Base-by-base conservation (phyloP, 305 asterid genomes). In the Plantago lanceolata region DNA sequence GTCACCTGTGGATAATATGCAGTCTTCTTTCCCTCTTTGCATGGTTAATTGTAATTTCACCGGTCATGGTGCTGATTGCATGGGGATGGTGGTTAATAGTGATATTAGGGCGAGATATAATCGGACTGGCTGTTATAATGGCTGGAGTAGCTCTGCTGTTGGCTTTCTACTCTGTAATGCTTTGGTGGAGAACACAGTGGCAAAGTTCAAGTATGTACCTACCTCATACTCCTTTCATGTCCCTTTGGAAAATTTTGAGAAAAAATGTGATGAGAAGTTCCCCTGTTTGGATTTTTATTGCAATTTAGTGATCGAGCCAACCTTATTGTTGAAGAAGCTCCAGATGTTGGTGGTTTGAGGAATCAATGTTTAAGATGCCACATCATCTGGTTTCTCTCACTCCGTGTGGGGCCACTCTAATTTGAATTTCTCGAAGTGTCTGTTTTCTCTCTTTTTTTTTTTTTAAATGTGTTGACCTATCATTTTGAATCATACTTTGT, bases 121-220 rank as follows among this genome's bases (percentile, higher is more conserved):
- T 94, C 77, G 97, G 99, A 66, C 84, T 94, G 54, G 99, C 99
- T 43, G 96, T 94, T 68, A 80, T 94, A 82, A 94, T 94, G 99
- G 95, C 95, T 70, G 99, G 99, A 70, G 84, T 79, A 73, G 95
- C 97, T 73, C 86, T 94, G 49, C 87, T 94, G 53, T 74, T 94
- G 82, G 95, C 99, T 35, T 94, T 94, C 80, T 94, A 94, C 68
- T 85, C 97, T 3, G 81, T 94, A 63, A 94, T 94, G 97, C 96
- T 94, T 73, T 94, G 99, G 99, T 94, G 97, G 99, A 90, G 99
- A 79, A 94, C 99, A 57, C 99, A 90, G 65, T 94, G 99, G 99
- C 99, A 94, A 85, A 94, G 99, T 85, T 94, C 99, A 78, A 94
- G 99, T 94, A 86, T 49, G 99, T 78, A 70, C 49, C 37, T 44